A percentile compares a stretch with the other conserved stretches of the same genome.
Conservation (phyloP, 345 rosid species). For the Populus tremula region DNA sequence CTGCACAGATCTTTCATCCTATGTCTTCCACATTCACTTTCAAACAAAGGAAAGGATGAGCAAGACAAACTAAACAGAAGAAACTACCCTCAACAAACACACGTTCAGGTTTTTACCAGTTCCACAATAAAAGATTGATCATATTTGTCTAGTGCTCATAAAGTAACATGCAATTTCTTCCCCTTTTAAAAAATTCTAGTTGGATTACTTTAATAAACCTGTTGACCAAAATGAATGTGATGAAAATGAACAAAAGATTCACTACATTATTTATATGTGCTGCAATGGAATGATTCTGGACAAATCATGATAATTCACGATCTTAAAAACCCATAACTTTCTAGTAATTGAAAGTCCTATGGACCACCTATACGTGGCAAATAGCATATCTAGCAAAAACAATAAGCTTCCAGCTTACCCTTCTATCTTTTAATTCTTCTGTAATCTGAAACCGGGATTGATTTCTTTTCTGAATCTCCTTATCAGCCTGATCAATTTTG, state of each 20-base stretch:
- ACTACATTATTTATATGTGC: neutral
- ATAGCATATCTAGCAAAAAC: neutral
- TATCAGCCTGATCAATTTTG: slow-evolving; percentile 62
- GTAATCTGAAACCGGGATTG: slow-evolving; percentile 37
- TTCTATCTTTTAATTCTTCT: slow-evolving; percentile 52
- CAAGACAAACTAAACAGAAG: neutral
- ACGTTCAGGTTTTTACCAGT: neutral
- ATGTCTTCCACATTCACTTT: neutral
- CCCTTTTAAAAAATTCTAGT: neutral
- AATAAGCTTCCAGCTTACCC: slow-evolving; percentile 42
- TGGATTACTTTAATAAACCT: neutral
- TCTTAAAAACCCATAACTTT: neutral
- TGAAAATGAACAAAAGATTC: neutral
- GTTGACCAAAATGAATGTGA: neutral
- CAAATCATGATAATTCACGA: neutral
- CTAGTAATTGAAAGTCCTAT: neutral
- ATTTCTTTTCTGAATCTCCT: slow-evolving; percentile 49
- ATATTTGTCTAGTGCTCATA: neutral
- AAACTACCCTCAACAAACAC: neutral
- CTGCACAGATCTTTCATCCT: neutral
- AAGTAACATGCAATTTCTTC: neutral
- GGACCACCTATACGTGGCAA: neutral
- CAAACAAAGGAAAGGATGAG: neutral
- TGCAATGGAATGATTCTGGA: neutral
- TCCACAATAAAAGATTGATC: neutral